Percentiles rank a stretch among this genome's conserved stretches.
Conservation (phyloP, 2,329 filamentous ascomycete species). For the Parastagonospora avenae region DNA sequence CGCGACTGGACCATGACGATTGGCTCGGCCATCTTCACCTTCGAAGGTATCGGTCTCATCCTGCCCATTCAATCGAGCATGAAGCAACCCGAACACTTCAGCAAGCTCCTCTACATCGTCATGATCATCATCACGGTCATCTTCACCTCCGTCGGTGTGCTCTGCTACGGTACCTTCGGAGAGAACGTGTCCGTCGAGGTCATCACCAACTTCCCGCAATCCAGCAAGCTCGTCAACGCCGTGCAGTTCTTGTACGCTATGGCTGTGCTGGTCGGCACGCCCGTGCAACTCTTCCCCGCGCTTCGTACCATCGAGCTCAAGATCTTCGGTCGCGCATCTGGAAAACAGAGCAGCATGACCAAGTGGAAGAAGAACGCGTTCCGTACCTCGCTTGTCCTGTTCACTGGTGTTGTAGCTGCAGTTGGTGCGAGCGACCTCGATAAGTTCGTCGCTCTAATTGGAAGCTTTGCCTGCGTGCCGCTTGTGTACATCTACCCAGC, state of each 20-base stretch:
- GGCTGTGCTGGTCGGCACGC: slow-evolving; percentile 74
- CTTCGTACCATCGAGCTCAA: slow-evolving; percentile 72
- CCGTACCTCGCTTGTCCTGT: slow-evolving; percentile 60
- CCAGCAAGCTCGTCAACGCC: slow-evolving; percentile 72
- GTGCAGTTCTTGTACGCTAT: slow-evolving; percentile 77
- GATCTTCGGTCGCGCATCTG: slow-evolving; percentile 69
- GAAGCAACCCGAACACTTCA: slow-evolving; percentile 71
- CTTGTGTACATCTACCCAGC: slow-evolving; percentile 79
- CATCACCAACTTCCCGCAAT: slow-evolving; percentile 76
- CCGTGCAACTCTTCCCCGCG: slow-evolving; percentile 76
- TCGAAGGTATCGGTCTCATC: slow-evolving; percentile 78
- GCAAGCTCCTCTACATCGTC: slow-evolving; percentile 67
- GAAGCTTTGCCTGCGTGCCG: slow-evolving; percentile 74
- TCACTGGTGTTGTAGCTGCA: slow-evolving; percentile 67
- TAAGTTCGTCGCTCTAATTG: slow-evolving; percentile 76
- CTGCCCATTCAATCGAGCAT: slow-evolving; percentile 78
- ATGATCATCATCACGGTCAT: slow-evolving; percentile 76
- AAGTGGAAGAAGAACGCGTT: slow-evolving; percentile 81
- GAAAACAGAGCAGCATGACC: slow-evolving; percentile 66
- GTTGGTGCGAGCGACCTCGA: slow-evolving; percentile 72
- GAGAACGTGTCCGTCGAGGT: slow-evolving; percentile 72
- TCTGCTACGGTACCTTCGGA: slow-evolving; percentile 78
- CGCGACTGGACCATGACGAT: slow-evolving; percentile 71
- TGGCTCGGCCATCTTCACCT: slow-evolving; percentile 77
- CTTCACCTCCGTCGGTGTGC: slow-evolving; percentile 72